Percentiles rank a stretch among this genome's conserved stretches.
These are phyloP conservation scores for Aaosphaeria pasadenensis DNA, from an alignment of 2,329 filamentous ascomycete species.

Conservation along the genomic window DNA sequence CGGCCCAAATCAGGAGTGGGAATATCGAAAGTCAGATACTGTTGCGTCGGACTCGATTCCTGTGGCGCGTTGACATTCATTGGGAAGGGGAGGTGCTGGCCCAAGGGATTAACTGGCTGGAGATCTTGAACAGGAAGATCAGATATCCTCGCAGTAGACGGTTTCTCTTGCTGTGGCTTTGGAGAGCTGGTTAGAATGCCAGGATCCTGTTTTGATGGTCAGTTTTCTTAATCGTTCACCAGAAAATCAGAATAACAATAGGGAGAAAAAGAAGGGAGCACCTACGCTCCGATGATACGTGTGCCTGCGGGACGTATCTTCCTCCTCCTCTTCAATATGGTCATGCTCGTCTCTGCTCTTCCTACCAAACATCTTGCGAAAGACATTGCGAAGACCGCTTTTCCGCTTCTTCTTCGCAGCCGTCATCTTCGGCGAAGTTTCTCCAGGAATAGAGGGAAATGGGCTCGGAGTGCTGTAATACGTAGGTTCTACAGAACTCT, in stretches of 20 bases:
- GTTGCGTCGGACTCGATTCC: slow-evolving; percentile 28
- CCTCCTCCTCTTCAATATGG: slow-evolving; percentile 9
- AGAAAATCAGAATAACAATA: neutral
- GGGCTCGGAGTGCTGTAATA: slow-evolving; percentile 24
- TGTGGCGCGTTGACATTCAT: slow-evolving; percentile 42
- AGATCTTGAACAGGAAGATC: slow-evolving; percentile 31
- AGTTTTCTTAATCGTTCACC: neutral
- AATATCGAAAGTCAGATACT: slow-evolving; percentile 32
- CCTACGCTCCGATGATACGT: slow-evolving; percentile 36
- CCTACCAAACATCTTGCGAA: slow-evolving; percentile 38
- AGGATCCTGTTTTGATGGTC: slow-evolving; percentile 23
- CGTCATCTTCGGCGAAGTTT: slow-evolving; percentile 21
- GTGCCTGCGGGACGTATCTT: slow-evolving; percentile 20
- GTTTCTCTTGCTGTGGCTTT: slow-evolving; percentile 14
- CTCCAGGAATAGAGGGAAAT: slow-evolving; percentile 21
- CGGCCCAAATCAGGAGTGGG: slow-evolving; percentile 17
- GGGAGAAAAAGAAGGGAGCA: neutral
- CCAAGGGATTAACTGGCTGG: slow-evolving; percentile 32
- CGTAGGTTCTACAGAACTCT: slow-evolving; percentile 20
- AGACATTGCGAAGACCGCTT: slow-evolving; percentile 34
- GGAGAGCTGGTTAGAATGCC: slow-evolving; percentile 22
- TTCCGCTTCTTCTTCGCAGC: slow-evolving; percentile 33
- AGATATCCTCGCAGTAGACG: slow-evolving; percentile 28
- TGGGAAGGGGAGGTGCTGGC: slow-evolving; percentile 36
- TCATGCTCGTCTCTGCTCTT: slow-evolving; percentile 21